Conservation (phyloP, 1,284 basidiomycete genomes). For the Erythrobasidium hasegawianum region DNA sequence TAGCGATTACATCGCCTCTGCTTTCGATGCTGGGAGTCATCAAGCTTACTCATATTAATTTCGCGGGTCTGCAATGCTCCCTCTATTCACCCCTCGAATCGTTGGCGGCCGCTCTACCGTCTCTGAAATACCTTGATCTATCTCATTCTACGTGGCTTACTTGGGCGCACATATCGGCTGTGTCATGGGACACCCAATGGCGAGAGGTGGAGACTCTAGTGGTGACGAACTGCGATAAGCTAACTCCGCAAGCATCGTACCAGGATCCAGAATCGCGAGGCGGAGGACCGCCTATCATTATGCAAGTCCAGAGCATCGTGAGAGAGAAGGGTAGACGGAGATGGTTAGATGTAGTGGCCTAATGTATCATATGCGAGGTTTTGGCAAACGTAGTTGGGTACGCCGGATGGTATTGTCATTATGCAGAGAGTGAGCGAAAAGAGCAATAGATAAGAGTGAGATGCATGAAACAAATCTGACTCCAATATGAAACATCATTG, state of each 20-base stretch:
- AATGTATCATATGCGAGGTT: too few relatives aligned
- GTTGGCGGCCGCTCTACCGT: conserved; percentile 12
- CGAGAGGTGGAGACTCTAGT: neutral
- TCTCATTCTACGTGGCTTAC: conserved; percentile 16
- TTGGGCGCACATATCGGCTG: conserved; percentile 13
- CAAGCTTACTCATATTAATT: neutral
- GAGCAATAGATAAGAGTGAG: too few relatives aligned
- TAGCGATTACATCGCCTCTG: conserved; percentile 1
- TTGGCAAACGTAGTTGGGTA: too few relatives aligned
- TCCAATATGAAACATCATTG: too few relatives aligned
- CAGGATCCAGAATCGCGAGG: conserved; percentile 16
- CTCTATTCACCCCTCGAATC: conserved; percentile 22
- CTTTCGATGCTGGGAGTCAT: neutral
- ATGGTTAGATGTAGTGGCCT: conserved; percentile 24
- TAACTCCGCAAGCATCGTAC: conserved; percentile 13
- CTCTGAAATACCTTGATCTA: conserved; percentile 14
- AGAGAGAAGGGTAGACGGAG: conserved; percentile 8
- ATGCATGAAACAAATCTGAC: too few relatives aligned
- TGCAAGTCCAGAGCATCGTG: conserved; percentile 16
- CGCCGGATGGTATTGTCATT: too few relatives aligned
- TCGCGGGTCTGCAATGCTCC: conserved; percentile 10
- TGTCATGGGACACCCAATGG: conserved; percentile 9
- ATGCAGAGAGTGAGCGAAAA: too few relatives aligned
- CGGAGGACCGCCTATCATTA: conserved; percentile 7
- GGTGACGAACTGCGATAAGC: conserved; percentile 3